Percentiles rank a stretch among this genome's conserved stretches.
Evolutionary conservation across 1,284 basidiomycete genomes (phyloP).

Genomic region (Irpex rosettiformis): DNA sequence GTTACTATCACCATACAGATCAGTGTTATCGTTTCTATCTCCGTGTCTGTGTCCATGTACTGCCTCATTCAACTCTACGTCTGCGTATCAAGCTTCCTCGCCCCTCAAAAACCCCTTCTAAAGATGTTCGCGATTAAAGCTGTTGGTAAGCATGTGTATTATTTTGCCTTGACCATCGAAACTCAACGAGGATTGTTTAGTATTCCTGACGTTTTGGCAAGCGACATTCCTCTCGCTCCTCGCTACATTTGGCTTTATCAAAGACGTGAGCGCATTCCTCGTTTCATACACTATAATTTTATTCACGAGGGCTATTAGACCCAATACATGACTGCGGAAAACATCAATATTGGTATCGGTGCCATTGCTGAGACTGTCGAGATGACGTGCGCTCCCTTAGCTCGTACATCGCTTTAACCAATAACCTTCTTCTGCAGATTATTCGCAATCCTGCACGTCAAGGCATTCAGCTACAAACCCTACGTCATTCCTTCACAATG

Average conservation of each 20-base stretch:
- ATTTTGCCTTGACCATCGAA: neutral
- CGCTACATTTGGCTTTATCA: constrained; percentile 60
- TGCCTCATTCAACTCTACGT: constrained; percentile 77
- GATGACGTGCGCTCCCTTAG: constrained; percentile 57
- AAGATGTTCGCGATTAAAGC: constrained; percentile 76
- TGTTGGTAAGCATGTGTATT: constrained; percentile 45
- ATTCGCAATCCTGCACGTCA: constrained; percentile 71
- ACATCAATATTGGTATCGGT: constrained; percentile 72
- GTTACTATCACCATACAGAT: constrained; percentile 43
- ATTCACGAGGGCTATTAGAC: constrained; percentile 36
- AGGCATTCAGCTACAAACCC: constrained; percentile 70
- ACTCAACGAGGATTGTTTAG: constrained; percentile 27
- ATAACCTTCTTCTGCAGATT: constrained; percentile 32
- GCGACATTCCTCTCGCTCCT: constrained; percentile 59
- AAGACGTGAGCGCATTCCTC: constrained; percentile 46
- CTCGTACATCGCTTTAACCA: neutral
- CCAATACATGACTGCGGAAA: constrained; percentile 66
- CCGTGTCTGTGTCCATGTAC: constrained; percentile 81
- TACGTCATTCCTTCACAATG: constrained; percentile 41
- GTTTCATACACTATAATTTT: neutral
- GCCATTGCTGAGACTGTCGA: constrained; percentile 72
- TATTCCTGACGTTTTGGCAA: constrained; percentile 83
- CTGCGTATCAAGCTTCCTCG: constrained; percentile 51
- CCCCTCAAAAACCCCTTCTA: constrained; percentile 61
- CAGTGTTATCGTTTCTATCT: constrained; percentile 60